Evolutionary conservation across 768 basidiomycete species (phyloP).

Genomic region (Rhodotorula diobovata): DNA sequence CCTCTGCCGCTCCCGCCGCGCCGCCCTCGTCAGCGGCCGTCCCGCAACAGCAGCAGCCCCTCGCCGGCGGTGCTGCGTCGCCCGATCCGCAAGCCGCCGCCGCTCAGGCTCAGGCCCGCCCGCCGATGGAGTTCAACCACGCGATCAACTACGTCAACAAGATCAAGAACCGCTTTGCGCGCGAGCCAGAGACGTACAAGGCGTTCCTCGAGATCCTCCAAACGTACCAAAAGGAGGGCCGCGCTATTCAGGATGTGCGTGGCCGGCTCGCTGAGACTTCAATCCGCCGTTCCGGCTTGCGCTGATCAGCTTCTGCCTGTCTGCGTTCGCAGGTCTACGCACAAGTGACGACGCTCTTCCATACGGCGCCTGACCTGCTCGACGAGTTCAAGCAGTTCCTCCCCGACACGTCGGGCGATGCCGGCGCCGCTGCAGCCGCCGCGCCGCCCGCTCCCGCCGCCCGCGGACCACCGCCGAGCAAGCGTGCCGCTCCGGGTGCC

Average conservation of each 20-base stretch:
- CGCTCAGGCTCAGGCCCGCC: constrained; percentile 4
- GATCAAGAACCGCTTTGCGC: constrained; percentile 83
- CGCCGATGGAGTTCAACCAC: constrained; percentile 55
- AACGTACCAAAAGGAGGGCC: constrained; percentile 57
- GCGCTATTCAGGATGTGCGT: constrained; percentile 56
- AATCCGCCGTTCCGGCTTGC: not conserved
- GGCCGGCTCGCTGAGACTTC: not conserved
- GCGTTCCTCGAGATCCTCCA: constrained; percentile 53
- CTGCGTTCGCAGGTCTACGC: constrained; percentile 40
- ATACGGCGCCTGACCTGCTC: constrained; percentile 36
- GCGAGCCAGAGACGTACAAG: constrained; percentile 74
- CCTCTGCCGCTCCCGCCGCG: constrained; percentile 6
- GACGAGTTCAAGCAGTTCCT: constrained; percentile 42
- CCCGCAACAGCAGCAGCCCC: too few species aligned
- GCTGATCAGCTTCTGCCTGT: too few species aligned
- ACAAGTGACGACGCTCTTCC: constrained; percentile 40
- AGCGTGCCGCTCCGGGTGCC: constrained; percentile 15
- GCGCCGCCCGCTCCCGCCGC: not conserved
- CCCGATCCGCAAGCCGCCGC: not conserved
- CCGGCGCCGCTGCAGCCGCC: not conserved
- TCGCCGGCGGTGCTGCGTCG: not conserved
- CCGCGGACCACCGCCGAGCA: not conserved
- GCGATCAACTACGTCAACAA: constrained; percentile 96
- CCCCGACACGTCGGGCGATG: constrained; percentile 36
- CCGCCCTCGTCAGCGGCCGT: not conserved